phyloP scores from a whole-genome alignment of 2,329 filamentous ascomycete species.

The Trichophyton benhamiae region DNA sequence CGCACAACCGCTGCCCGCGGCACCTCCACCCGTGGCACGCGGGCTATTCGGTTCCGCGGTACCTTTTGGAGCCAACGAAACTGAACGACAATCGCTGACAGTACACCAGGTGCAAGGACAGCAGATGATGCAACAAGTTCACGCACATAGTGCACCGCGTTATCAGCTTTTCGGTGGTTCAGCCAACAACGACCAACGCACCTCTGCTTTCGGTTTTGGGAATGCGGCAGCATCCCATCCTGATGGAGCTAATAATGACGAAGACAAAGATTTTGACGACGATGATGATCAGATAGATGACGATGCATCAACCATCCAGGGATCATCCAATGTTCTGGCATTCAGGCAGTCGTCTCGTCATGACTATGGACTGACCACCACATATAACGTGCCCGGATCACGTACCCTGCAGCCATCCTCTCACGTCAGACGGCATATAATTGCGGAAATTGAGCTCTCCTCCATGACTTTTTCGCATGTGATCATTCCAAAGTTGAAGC shows the following conservation, averaged over 20 bases:
- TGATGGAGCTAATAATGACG: not conserved
- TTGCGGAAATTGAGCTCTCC: constrained; percentile 26
- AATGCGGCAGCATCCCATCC: not conserved
- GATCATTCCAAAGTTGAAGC: constrained; percentile 29
- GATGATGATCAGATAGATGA: constrained; percentile 13
- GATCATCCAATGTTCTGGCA: constrained; percentile 15
- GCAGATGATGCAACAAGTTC: too few relatives aligned
- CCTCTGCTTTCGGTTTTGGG: too few relatives aligned
- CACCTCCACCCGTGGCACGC: too few relatives aligned
- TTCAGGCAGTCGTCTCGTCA: constrained; percentile 29
- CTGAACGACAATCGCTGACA: too few relatives aligned
- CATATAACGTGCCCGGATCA: constrained; percentile 29
- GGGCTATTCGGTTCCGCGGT: too few relatives aligned
- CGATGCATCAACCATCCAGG: constrained; percentile 11
- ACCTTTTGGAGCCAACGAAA: too few relatives aligned
- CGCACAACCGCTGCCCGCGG: too few relatives aligned
- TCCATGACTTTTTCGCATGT: constrained; percentile 27
- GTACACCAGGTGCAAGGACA: too few relatives aligned
- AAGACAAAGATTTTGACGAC: not conserved
- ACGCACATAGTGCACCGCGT: too few relatives aligned
- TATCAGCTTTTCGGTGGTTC: too few relatives aligned
- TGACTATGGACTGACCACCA: constrained; percentile 31
- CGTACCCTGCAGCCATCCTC: constrained; percentile 28
- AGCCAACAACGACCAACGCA: too few relatives aligned
- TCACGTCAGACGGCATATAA: constrained; percentile 26